Base-by-base conservation (phyloP, 106 monocot genomes). In the Gastrodia elata region DNA sequence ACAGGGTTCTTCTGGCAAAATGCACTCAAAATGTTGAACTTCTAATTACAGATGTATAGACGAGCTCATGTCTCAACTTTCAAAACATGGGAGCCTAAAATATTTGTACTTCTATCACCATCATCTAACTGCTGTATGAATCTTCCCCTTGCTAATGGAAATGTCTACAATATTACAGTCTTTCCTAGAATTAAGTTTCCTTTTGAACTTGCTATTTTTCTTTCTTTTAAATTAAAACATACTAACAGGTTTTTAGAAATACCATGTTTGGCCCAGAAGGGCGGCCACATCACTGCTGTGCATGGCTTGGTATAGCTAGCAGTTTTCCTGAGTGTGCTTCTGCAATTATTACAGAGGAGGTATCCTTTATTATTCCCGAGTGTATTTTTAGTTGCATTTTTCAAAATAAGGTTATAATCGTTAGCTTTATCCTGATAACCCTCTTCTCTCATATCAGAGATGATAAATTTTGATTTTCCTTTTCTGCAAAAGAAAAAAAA, bases 231-330 rank as follows among this genome's bases (percentile, higher is more conserved):
- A 25, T 24, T 39, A 20, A n/a, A n/a, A 73, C 55, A 30, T 48
- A 70, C 26, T 69, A 75, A 69, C 88, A 98, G 97, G 97, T 98
- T 15, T 98, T 98, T 46, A 87, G 92, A 74, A 98, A 93, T 76
- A 98, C 97, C 46, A 98, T 98, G 93, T 98, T 98, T 83, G 97
- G 97, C 73, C 97, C 97, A 10, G 93, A 98, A 82, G 97, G 97
- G 41, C 92, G 83, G 33, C 93, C 97, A 71, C 91, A 98, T 25
- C 97, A 98, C 74, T 98, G 97, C 72, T 93, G 88, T 83, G 90
- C 97, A 15, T 98, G 97, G 97, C 93, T 98, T 76, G 97, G 91
- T 76, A 88, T 93, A 69, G 97, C 93, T 39, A 88, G 90, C 73
- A 85, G 92, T 85, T 98, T 98, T 82, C 90, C 93, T 38, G 88